Conservation (phyloP, 2,329 filamentous ascomycete species). For the Fusarium tricinctum region DNA sequence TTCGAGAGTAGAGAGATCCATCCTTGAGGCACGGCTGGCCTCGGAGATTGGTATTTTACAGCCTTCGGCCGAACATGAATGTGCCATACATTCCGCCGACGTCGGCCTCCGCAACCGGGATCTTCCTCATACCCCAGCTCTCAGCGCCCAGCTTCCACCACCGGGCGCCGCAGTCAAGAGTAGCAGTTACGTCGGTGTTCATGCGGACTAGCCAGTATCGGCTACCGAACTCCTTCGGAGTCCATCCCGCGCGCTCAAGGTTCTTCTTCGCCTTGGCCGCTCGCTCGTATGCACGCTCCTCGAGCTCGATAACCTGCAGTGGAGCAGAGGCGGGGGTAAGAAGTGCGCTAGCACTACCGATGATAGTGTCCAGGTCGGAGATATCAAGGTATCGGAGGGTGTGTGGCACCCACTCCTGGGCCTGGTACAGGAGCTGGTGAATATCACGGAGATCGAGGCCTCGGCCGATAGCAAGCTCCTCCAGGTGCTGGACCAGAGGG, state of each 20-base stretch:
- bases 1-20: constrained; percentile 48
- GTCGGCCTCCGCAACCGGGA: constrained; percentile 91
- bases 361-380: constrained; percentile 71
- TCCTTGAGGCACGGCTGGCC: constrained; percentile 52
- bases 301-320: constrained; percentile 81
- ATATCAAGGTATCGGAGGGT: constrained; percentile 82
- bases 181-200: constrained; percentile 54
- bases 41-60: constrained; percentile 58
- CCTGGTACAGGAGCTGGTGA: constrained; percentile 72
- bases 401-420: constrained; percentile 63
- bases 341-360: constrained; percentile 71
- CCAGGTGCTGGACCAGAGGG: constrained; percentile 75
- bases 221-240: constrained; percentile 75
- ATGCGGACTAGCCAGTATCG: constrained; percentile 76
- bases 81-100: constrained; percentile 93
- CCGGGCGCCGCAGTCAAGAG: constrained; percentile 64
- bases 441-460: constrained; percentile 76
- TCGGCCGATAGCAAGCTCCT: constrained; percentile 81
- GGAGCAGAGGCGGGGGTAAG: constrained; percentile 73
- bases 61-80: constrained; percentile 73
- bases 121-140: constrained; percentile 89
- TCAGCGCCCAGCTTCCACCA: constrained; percentile 88
- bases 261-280: constrained; percentile 74
- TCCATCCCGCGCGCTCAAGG: constrained; percentile 76
- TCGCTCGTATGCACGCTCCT: constrained; percentile 75